Conservation (phyloP, 2,329 filamentous ascomycete species). For the Colletotrichum higginsianum region DNA sequence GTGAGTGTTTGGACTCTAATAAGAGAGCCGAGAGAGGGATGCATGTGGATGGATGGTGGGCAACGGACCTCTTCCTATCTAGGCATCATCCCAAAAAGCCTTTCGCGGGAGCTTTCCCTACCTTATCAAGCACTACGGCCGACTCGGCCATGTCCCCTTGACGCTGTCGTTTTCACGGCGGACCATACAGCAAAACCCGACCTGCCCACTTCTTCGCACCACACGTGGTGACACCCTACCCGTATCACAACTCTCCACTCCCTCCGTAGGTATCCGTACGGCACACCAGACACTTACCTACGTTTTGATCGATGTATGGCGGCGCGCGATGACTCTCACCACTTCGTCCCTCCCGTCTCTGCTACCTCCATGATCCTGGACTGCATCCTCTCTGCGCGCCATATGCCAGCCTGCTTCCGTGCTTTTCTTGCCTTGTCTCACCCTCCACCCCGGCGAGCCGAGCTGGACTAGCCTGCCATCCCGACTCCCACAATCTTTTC, state of each 20-base stretch:
- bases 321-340: neutral
- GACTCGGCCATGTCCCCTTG: constrained; percentile 15
- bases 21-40: neutral
- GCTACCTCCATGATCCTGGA: constrained; percentile 29
- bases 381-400: constrained; percentile 36
- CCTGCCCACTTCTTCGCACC: constrained; percentile 41
- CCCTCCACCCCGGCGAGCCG: constrained; percentile 36
- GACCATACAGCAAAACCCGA: constrained; percentile 17
- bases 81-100: constrained; percentile 1
- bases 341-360: constrained; percentile 20
- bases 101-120: constrained; percentile 11
- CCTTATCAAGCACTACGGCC: constrained; percentile 20
- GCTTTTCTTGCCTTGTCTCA: constrained; percentile 39
- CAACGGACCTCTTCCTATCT: constrained; percentile 7
- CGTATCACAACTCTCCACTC: constrained; percentile 42
- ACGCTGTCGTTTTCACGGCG: constrained; percentile 30
- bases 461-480: constrained; percentile 33
- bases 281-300: no score
- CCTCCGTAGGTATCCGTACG: no score
- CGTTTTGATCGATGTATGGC: constrained; percentile 27
- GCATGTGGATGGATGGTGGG: neutral
- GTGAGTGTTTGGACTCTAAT: no score
- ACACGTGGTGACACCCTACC: constrained; percentile 41
- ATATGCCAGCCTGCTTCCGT: constrained; percentile 44
- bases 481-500: constrained; percentile 24